Conservation (phyloP, 1,139 yeast species). For the Pichia cactophila region DNA sequence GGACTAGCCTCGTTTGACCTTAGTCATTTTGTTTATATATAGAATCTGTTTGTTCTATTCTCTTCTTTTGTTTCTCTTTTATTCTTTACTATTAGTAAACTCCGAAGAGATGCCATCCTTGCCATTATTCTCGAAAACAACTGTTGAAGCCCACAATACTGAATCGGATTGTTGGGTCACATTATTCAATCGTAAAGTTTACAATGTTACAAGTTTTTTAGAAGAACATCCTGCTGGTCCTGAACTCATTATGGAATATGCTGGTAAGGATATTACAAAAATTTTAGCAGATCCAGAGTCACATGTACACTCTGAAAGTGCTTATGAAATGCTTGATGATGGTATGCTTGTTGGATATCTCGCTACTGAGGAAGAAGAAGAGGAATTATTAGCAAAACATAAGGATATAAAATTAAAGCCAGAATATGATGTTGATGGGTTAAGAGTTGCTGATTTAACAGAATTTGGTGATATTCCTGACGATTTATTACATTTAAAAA, state of each 20-base stretch:
- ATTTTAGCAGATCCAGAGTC: conserved; percentile 62
- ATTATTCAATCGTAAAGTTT: conserved; percentile 65
- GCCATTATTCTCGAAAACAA: conserved; percentile 36
- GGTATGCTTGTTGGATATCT: conserved; percentile 52
- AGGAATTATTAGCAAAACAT: conserved; percentile 37
- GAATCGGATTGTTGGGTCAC: conserved; percentile 70
- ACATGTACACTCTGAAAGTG: conserved; percentile 77
- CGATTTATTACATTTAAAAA: conserved; percentile 64
- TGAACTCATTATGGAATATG: conserved; percentile 64
- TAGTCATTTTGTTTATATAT: too few species aligned
- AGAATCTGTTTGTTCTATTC: background rate
- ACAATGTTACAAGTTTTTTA: conserved; percentile 70
- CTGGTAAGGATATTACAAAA: conserved; percentile 77
- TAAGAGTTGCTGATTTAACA: conserved; percentile 36
- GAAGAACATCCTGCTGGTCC: conserved; percentile 88
- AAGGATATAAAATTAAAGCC: conserved; percentile 24
- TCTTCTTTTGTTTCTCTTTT: background rate
- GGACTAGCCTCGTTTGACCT: too few species aligned
- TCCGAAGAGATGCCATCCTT: conserved; percentile 16
- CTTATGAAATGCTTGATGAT: conserved; percentile 85
- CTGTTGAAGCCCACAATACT: conserved; percentile 45
- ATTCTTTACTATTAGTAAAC: background rate
- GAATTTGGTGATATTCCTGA: conserved; percentile 62
- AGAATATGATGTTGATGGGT: conserved; percentile 15
- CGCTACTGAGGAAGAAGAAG: conserved; percentile 57